These are phyloP conservation scores for Fusarium verticillioides DNA, from an alignment of 2,329 filamentous ascomycete genomes.

Conservation along the genomic window DNA sequence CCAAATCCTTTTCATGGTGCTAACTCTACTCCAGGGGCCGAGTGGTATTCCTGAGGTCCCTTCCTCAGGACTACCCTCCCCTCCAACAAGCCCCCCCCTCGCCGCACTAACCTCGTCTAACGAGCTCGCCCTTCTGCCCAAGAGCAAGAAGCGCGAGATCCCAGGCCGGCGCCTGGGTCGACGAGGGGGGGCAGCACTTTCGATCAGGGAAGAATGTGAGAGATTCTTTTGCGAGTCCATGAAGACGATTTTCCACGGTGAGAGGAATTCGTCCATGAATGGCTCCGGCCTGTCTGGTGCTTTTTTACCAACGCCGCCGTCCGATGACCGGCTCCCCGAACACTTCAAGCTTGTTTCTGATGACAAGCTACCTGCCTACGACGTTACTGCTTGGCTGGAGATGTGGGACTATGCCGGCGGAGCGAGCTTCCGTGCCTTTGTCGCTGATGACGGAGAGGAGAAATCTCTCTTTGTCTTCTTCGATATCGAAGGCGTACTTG, in stretches of 20 bases:
- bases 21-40: constrained; percentile 67
- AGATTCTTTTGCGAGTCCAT: constrained; percentile 99
- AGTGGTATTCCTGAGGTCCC: constrained; percentile 97
- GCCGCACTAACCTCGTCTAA: constrained; percentile 76
- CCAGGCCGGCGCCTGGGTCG: constrained; percentile 59
- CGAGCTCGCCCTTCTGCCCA: constrained; percentile 73
- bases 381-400: constrained; percentile 75
- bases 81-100: constrained; percentile 90
- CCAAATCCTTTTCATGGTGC: background rate
- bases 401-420: constrained; percentile 89
- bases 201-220: constrained; percentile 99
- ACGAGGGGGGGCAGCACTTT: constrained; percentile 92
- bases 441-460: constrained; percentile 75
- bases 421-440: constrained; percentile 86
- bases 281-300: constrained; percentile 90
- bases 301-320: constrained; percentile 65
- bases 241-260: constrained; percentile 94
- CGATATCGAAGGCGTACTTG: constrained; percentile 73
- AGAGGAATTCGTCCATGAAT: constrained; percentile 80
- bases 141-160: constrained; percentile 60
- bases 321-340: constrained; percentile 56
- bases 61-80: constrained; percentile 85
- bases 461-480: constrained; percentile 91
- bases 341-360: constrained; percentile 50
- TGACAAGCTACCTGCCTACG: constrained; percentile 45